A percentile compares a stretch with the other conserved stretches of the same genome.
Evolutionary conservation across 1,284 basidiomycete species (phyloP).

Genomic region (Grifola frondosa): DNA sequence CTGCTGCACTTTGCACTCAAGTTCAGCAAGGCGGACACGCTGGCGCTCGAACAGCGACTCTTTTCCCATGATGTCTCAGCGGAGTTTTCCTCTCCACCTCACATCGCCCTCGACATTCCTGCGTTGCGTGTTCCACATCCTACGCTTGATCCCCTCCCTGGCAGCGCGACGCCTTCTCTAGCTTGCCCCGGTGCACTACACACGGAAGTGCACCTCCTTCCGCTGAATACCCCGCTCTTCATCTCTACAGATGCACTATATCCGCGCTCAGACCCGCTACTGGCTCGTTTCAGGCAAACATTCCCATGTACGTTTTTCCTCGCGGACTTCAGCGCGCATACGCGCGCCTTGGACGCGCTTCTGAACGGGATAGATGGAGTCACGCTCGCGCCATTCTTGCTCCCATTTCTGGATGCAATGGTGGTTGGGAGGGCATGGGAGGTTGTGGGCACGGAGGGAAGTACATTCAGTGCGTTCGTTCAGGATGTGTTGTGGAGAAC

Average conservation of each 20-base stretch:
- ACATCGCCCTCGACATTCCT: conserved; percentile 15
- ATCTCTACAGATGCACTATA: conserved; percentile 66
- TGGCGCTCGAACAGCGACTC: conserved; percentile 37
- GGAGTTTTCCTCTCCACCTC: conserved; percentile 17
- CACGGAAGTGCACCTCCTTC: conserved; percentile 30
- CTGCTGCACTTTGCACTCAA: conserved; percentile 48
- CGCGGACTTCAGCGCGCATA: conserved; percentile 46
- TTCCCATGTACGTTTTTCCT: conserved; percentile 76
- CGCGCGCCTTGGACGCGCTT: conserved; percentile 40
- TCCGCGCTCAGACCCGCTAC: conserved; percentile 43
- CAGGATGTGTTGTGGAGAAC: conserved; percentile 64
- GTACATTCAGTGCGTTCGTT: conserved; percentile 73
- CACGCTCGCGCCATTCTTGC: conserved; percentile 46
- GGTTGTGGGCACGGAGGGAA: conserved; percentile 67
- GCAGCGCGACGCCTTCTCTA: conserved; percentile 17
- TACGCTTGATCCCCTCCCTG: conserved; percentile 22
- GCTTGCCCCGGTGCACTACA: conserved; percentile 39
- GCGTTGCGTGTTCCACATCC: conserved; percentile 25
- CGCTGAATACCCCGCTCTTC: conserved; percentile 64
- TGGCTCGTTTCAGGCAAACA: conserved; percentile 49
- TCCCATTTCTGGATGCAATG: conserved; percentile 71
- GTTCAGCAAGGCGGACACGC: conserved; percentile 37
- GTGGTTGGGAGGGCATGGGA: conserved; percentile 54
- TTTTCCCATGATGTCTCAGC: conserved; percentile 16
- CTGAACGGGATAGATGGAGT: conserved; percentile 55